Evolutionary conservation across 2,329 filamentous ascomycete species (phyloP), one percentile per base, ranked within the genome.

Genomic region (Aspergillus sp.): DNA sequence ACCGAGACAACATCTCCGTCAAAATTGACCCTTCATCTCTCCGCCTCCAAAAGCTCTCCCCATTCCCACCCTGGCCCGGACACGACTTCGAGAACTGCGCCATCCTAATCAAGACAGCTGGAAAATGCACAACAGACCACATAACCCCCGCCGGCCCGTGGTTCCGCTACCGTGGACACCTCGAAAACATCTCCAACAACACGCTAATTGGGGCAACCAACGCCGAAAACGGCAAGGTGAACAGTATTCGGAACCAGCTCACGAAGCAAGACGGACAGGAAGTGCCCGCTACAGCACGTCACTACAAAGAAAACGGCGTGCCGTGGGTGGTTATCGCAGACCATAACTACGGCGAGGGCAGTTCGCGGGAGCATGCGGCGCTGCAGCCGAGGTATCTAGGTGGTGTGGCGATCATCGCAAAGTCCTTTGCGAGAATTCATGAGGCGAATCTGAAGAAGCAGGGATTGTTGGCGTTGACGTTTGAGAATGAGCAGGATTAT

Each of bases 111-210:
- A 54, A 54, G 11, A 42, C 51, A 8, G 41, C 39, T 8, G 51
- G 51, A 3, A 54, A 54, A 19, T 54, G 51, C 23, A 54, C 51
- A 21, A 54, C 51, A 0, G 36, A 54, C 21, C 51, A 54, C 21
- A 54, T 54, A 3, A 54, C 51, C 8, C 51, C 51, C 2, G 51
- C 51, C 3, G 51, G 51, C 4, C 36, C 51, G 4, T 54, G 51
- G 51, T 54, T 54, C 51, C 51, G 38, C 36, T 54, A 54, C 21
- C 21, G 51, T 2, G 51, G 36, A 8, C 51, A 54, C 13, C 36
- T 54, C 3, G 51, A 54, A 19, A 54, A 54, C 36, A 54, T 54
- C 51, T 54, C 51, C 36, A 54, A 41, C 38, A 41, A 54, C 13
- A 54, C 51, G 8, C 36, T 42, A 1, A 54, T 54, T 15, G 51